Base-by-base conservation (phyloP, 1,139 yeast species). In the Saccharomyces hybrid region DNA sequence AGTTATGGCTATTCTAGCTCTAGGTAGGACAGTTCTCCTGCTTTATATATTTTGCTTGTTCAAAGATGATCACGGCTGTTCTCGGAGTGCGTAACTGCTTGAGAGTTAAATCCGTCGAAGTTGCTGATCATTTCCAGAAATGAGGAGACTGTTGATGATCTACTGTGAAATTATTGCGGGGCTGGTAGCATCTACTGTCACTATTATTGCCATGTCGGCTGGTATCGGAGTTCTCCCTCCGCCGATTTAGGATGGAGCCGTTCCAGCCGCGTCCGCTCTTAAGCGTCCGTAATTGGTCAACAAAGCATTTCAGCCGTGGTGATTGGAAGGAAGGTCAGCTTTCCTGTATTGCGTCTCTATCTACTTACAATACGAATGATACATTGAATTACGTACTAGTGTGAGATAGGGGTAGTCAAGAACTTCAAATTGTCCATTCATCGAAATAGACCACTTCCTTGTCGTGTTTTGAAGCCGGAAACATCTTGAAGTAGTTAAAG, bases 391-490 rank as follows among this genome's bases (percentile, higher is more conserved):
- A 28, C 27, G 44, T 44, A 50, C 53, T 27, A 42, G 38, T 38
- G 32, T 49, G 14, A 42, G 38, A 50, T 44, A 26, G 48, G 20
- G 26, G 30, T 26, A 25, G 26, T 20, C 2, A 30, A 26, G 16
- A 28, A 13, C 13, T 25, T 48, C 53, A 73, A 50, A 73, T 54
- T 3, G 65, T 64, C 69, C 74, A 73, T 55, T 73, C 76, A 58
- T 74, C 77, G 57, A 73, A 71, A 57, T 71, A 74, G 0, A 73
- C 69, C 11, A 70, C 66, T 41, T 72, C 73, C 49, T 62, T 64
- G 47, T 71, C 74, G 23, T 61, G 63, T 13, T 60, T 63, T 0
- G 71, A 64, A 2, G 73, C 69, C 0, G 73, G 65, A 32, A 71
- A 63, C 47, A 62, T 67, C 52, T 67, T 69, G 47, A 65, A 63